Conservation (phyloP, 345 rosid genomes). For the Syzygium oleosum region DNA sequence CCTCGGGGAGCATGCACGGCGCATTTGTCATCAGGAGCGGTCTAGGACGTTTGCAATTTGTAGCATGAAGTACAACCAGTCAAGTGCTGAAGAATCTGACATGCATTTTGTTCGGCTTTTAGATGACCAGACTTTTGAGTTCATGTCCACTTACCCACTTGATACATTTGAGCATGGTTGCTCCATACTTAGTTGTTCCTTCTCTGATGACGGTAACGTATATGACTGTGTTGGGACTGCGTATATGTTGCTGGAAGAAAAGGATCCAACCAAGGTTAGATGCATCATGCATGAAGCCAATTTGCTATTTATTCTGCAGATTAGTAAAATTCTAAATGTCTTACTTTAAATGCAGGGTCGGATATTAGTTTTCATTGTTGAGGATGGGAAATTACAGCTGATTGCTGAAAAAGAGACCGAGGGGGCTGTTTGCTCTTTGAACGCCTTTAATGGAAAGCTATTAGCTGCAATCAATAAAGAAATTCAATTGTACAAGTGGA, state of each 20-base stretch:
- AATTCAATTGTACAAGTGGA: conserved; percentile 91
- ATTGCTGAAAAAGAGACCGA: conserved; percentile 89
- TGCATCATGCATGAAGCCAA: neutral
- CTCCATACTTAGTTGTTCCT: conserved; percentile 90
- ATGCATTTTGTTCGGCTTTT: conserved; percentile 67
- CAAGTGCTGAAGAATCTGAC: conserved; percentile 73
- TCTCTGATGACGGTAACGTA: conserved; percentile 63
- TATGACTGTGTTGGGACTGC: conserved; percentile 96
- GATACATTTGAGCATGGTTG: conserved; percentile 84
- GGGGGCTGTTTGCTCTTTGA: conserved; percentile 79
- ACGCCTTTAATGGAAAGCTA: conserved; percentile 88
- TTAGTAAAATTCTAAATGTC: neutral
- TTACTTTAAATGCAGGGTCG: conserved; percentile 48
- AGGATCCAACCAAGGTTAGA: conserved; percentile 77
- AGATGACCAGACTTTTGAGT: conserved; percentile 83
- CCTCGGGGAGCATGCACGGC: conserved; percentile 83
- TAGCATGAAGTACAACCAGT: conserved; percentile 51
- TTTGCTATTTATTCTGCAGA: neutral
- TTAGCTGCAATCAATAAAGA: conserved; percentile 90
- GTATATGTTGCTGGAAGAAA: conserved; percentile 84
- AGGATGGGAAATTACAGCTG: conserved; percentile 84
- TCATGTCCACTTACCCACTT: conserved; percentile 70
- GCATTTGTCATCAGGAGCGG: conserved; percentile 94
- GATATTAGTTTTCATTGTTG: conserved; percentile 75
- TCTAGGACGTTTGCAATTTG: conserved; percentile 86